Conservation (phyloP, 2,329 filamentous ascomycete genomes). For the Fusarium anguioides region DNA sequence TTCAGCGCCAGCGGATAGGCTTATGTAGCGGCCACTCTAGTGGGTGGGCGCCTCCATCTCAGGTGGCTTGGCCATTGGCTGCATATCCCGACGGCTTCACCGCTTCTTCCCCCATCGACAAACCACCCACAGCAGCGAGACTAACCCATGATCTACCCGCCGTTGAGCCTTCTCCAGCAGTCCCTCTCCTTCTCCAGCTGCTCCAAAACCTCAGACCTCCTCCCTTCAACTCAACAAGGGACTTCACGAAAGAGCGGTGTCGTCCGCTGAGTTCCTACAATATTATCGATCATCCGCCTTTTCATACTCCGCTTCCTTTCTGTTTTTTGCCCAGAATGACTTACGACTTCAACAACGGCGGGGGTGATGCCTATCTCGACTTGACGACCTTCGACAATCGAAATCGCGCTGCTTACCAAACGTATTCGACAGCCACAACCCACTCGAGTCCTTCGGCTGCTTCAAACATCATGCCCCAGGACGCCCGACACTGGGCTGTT, state of each 20-base stretch:
- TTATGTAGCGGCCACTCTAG: constrained; percentile 41
- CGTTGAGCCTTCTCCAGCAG: constrained; percentile 44
- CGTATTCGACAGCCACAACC: constrained; percentile 43
- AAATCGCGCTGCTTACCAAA: constrained; percentile 60
- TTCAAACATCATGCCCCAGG: constrained; percentile 51
- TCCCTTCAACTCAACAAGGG: constrained; percentile 46
- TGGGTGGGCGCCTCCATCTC: constrained; percentile 39
- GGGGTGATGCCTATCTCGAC: constrained; percentile 70
- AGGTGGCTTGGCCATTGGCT: constrained; percentile 52
- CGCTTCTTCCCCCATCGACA: constrained; percentile 53
- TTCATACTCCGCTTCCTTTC: constrained; percentile 48
- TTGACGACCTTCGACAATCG: constrained; percentile 67
- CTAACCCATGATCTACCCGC: constrained; percentile 41
- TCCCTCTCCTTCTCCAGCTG: constrained; percentile 42
- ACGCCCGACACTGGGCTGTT: constrained; percentile 60
- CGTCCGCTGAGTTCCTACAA: constrained; percentile 53
- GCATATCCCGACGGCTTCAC: constrained; percentile 51
- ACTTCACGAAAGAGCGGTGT: constrained; percentile 59
- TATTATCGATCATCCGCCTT: constrained; percentile 47
- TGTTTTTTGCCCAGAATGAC: constrained; percentile 59
- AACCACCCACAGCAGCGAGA: constrained; percentile 42
- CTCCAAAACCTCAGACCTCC: constrained; percentile 48
- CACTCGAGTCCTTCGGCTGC: constrained; percentile 50
- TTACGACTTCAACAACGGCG: constrained; percentile 69
- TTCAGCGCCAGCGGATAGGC: constrained; percentile 42